Base-by-base conservation (phyloP, 2,329 filamentous ascomycete genomes). In the Huntiella abstrusa region DNA sequence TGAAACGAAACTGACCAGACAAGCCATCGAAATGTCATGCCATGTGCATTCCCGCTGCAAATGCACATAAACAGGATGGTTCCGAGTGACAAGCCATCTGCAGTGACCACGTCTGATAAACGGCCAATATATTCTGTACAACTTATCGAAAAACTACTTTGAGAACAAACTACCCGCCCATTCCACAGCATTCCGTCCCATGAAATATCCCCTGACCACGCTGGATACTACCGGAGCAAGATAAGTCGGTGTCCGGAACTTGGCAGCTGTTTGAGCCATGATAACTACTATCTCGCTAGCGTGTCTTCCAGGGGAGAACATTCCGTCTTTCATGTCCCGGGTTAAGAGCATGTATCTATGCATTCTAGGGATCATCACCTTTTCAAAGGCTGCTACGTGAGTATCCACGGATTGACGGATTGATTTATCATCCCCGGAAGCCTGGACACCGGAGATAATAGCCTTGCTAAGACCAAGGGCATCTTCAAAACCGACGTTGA, bases 401-500 rank as follows among this genome's bases (percentile, higher is more conserved):
- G 57, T 54, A 43, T 66, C 60, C 4, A 67, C 50, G 6, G 22
- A 28, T 28, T 28, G 22, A 28, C 22, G 22, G 22, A 28, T 28
- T 6, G 22, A 28, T 28, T 28, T 8, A 28, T 8, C 22, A 28
- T 28, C 22, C 8, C 7, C 5, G 5, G 22, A 28, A 8, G 22
- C 22, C 22, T 28, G 22, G 16, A 45, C 46, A 1, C 56, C 54
- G 6, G 51, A 49, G 42, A 61, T 54, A 50, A 73, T 67, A 5
- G 62, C 60, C 28, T 59, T 54, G 0, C 65, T 67, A 15, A 78
- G 60, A 16, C 64, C 56, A 50, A 69, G 55, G 5, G 71, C 66
- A 55, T 78, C 73, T 41, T 66, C 62, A 55, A 79, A 64, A 1
- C 64, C 71, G 15, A 67, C 59, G 53, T 78, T 77, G 19, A 76